Evolutionary conservation across 768 basidiomycete species (phyloP).

Genomic region (Tulasnella sp.): DNA sequence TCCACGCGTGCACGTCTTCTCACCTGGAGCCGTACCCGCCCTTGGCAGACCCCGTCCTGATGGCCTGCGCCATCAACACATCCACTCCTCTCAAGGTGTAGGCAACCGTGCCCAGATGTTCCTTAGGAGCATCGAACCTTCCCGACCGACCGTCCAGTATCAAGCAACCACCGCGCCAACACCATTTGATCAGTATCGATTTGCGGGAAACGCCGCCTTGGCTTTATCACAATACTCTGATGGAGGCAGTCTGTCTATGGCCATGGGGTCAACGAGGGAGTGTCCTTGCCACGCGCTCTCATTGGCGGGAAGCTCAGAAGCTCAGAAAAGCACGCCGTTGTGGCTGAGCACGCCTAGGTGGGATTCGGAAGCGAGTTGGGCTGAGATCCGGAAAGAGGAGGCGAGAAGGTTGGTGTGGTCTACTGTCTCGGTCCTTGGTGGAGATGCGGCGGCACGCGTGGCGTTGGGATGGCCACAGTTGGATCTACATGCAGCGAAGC

Average conservation of each 20-base stretch:
- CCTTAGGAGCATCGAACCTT: no score
- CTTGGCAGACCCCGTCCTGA: neutral
- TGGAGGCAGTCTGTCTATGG: neutral
- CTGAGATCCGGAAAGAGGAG: constrained; percentile 15
- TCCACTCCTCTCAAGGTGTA: no score
- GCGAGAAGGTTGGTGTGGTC: constrained; percentile 17
- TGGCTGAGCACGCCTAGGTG: constrained; percentile 17
- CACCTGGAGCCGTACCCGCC: constrained; percentile 4
- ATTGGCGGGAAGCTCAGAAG: neutral
- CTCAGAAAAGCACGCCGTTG: constrained; percentile 8
- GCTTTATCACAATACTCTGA: no score
- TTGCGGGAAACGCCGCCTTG: no score
- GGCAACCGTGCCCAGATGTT: no score
- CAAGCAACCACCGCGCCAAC: constrained; percentile 8
- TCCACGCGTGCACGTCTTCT: constrained; percentile 10
- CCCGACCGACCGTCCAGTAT: neutral
- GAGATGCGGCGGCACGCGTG: constrained; percentile 7
- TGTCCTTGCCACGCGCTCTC: constrained; percentile 11
- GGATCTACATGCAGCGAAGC: constrained; percentile 11
- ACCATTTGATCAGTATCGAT: neutral
- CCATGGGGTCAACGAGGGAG: neutral
- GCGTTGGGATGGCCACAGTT: constrained; percentile 7
- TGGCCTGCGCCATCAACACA: neutral
- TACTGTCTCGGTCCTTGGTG: constrained; percentile 12
- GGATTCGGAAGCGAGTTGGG: constrained; percentile 11